Percentiles rank a stretch among this genome's conserved stretches.
Conservation (phyloP, 164 flowering plant genomes). For the Paratinospora sagittata region DNA sequence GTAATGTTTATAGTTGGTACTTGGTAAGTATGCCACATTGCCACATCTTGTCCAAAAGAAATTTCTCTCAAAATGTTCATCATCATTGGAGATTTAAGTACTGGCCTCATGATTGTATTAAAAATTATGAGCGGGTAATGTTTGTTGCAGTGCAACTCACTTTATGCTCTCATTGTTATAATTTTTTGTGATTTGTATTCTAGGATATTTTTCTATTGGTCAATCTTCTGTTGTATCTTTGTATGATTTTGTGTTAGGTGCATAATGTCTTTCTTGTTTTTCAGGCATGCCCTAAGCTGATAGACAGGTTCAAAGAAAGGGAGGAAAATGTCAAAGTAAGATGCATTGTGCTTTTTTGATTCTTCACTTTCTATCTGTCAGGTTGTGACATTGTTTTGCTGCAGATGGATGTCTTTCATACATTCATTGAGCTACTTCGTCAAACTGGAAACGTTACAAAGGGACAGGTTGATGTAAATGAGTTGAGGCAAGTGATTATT, state of each 20-base stretch:
- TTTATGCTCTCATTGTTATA: no score
- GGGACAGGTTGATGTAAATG: slow-evolving; percentile 68
- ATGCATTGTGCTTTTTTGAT: not conserved
- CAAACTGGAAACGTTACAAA: slow-evolving; percentile 97
- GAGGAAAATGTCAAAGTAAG: slow-evolving; percentile 97
- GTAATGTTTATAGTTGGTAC: not conserved
- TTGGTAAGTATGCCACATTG: not conserved
- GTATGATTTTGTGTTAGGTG: not conserved
- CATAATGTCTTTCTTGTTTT: slow-evolving; percentile 8
- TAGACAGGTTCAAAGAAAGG: slow-evolving; percentile 96
- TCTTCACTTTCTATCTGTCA: slow-evolving; percentile 1
- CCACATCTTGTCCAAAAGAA: no score
- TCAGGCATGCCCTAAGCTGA: slow-evolving; percentile 98
- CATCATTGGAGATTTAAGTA: no score
- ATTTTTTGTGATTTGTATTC: not conserved
- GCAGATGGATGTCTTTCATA: slow-evolving; percentile 97
- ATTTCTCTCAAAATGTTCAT: no score
- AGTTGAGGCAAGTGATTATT: slow-evolving; percentile 56
- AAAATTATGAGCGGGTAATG: no score
- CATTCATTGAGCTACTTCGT: slow-evolving; percentile 85
- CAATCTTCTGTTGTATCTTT: not conserved
- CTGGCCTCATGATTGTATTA: no score
- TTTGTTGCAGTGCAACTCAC: no score
- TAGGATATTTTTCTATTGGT: not conserved
- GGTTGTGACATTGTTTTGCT: slow-evolving; percentile 20